A percentile compares a stretch with the other conserved stretches of the same genome.
Conservation (phyloP, 805 yeast genomes). For the Cyberlindnera xishuangbannaensis region DNA sequence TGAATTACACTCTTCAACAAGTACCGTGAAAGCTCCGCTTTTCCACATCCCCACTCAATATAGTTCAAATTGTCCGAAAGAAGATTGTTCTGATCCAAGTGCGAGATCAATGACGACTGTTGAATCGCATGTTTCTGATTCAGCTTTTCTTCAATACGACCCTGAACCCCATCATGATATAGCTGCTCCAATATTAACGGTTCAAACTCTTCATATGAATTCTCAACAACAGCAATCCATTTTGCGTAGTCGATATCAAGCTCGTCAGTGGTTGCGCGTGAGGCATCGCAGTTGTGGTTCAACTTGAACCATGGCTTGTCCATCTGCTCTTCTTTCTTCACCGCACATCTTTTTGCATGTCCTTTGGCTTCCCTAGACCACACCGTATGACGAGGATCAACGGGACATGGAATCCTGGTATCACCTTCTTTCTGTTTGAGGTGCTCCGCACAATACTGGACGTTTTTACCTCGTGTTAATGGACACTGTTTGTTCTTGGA, state of each 20-base stretch:
- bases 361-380: constrained; percentile 50
- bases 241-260: constrained; percentile 18
- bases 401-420: constrained; percentile 63
- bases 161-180: constrained; percentile 23
- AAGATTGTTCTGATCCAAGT: constrained; percentile 39
- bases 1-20: constrained; percentile 32
- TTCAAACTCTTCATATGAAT: constrained; percentile 31
- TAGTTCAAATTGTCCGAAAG: constrained; percentile 34
- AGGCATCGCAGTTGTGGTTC: constrained; percentile 36
- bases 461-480: constrained; percentile 47
- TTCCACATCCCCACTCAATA: constrained; percentile 88
- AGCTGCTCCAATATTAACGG: constrained; percentile 24
- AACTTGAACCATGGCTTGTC: constrained; percentile 41
- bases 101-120: constrained; percentile 75
- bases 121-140: constrained; percentile 76
- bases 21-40: constrained; percentile 75
- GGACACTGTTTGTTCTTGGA: constrained; percentile 55
- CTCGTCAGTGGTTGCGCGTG: constrained; percentile 6
- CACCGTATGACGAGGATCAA: constrained; percentile 69
- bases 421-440: constrained; percentile 24
- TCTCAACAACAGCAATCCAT: constrained; percentile 32
- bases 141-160: constrained; percentile 32
- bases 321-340: constrained; percentile 29
- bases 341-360: constrained; percentile 62
- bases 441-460: constrained; percentile 61